Evolutionary conservation across 305 asterid genomes (phyloP), one percentile per base, ranked within the genome.

Genomic region (Euphrasia arctica): DNA sequence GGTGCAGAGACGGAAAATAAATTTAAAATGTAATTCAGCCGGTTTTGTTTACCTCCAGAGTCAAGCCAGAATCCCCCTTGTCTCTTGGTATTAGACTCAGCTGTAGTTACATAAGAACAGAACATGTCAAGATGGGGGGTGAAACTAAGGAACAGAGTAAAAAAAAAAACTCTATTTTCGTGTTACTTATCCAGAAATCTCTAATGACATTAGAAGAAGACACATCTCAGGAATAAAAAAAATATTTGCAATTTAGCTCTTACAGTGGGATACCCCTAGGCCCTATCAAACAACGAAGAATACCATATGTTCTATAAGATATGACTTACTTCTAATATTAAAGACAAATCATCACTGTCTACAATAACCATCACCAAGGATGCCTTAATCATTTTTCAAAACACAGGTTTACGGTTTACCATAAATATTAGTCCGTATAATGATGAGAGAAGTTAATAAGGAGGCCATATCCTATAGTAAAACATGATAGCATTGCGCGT

Each of bases 31-130:
- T 31, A 62, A 58, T 41, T 22, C n/a, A 54, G 64, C 42, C 47
- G 68, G 47, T 42, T 34, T 47, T 31, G 50, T 49, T 66, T 67
- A 85, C 92, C 92, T 70, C 77, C 69, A 22, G 76, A 58, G 42
- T 70, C 82, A 15, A 56, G 61, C 75, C 71, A 67, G 59, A 54
- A 45, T 39, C 66, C 79, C 61, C 74, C 77, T 66, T 69, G 73
- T 66, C 74, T 68, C 57, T 55, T 78, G 64, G 41, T 27, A 52
- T 68, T 65, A 64, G 78, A 77, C 47, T 78, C 82, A 65, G 77
- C 85, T 86, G 80, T 68, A 67, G 66, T 50, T 34, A 61, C 47
- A 56, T 69, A 64, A 58, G 32, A 57, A 65, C 25, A 63, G 63
- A 62, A 64, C 9, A 39, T 22, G 64, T 67, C 31, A 45, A 70